phyloP scores from a whole-genome alignment of 352 stramenopile species.

The Blastocystis sp. region DNA sequence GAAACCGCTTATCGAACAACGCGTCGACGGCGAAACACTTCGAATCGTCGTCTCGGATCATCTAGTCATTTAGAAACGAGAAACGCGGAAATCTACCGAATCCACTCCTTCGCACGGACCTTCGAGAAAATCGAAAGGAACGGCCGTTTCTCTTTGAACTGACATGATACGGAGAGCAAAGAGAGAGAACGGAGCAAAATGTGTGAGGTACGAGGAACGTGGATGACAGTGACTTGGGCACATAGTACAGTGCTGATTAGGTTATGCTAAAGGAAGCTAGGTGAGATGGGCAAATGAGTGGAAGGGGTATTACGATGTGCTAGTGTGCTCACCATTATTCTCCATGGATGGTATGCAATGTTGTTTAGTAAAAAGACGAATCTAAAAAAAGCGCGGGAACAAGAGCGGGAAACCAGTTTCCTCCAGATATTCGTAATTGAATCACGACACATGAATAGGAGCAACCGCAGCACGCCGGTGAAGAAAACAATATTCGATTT shows the following conservation, averaged over 20 bases:
- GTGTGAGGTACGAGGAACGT: neutral
- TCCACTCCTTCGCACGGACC: neutral
- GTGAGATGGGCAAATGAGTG: too few relatives aligned
- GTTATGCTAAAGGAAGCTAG: too few relatives aligned
- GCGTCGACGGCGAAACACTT: neutral
- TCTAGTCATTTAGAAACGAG: neutral
- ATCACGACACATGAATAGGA: neutral
- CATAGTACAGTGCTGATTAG: neutral
- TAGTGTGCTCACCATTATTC: too few relatives aligned
- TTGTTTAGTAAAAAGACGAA: too few relatives aligned
- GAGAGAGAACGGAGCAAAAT: neutral
- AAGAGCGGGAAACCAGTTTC: too few relatives aligned
- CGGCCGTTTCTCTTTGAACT: neutral
- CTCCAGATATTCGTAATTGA: too few relatives aligned
- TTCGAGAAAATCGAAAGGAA: neutral
- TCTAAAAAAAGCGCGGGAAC: too few relatives aligned
- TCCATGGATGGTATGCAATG: too few relatives aligned
- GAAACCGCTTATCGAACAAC: neutral
- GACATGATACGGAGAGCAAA: neutral
- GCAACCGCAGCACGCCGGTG: neutral
- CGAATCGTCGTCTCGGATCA: neutral
- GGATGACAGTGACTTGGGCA: neutral
- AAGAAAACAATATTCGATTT: slow-evolving; percentile 52
- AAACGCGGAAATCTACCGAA: neutral
- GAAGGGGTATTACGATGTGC: too few relatives aligned